These are phyloP conservation scores for Vanrija sp. DNA, from an alignment of 1,284 basidiomycete genomes.

Conservation along the genomic window DNA sequence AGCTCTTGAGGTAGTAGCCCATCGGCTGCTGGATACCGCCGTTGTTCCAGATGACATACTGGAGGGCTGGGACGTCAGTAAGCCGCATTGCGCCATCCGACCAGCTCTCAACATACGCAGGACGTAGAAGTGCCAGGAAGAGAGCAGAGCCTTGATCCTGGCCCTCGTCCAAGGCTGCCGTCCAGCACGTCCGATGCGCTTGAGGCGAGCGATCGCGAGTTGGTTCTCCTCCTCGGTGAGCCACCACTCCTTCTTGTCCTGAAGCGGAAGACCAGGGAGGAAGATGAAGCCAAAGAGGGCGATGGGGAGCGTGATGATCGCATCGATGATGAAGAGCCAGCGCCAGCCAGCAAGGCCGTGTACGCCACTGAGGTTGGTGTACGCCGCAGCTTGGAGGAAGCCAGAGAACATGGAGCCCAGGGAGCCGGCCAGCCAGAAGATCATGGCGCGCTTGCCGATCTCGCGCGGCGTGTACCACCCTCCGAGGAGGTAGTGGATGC, in stretches of 20 bases:
- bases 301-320: slow-evolving; percentile 38
- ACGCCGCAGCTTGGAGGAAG: slow-evolving; percentile 40
- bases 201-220: slow-evolving; percentile 25
- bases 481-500: slow-evolving; percentile 33
- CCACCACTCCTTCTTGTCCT: slow-evolving; percentile 30
- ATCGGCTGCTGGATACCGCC: slow-evolving; percentile 28
- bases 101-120: slow-evolving; percentile 24
- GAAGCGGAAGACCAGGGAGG: slow-evolving; percentile 35
- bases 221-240: slow-evolving; percentile 21
- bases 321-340: slow-evolving; percentile 29
- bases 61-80: slow-evolving; percentile 15
- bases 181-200: slow-evolving; percentile 19
- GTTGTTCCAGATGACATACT: slow-evolving; percentile 38
- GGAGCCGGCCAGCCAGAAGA: slow-evolving; percentile 37
- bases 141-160: slow-evolving; percentile 19
- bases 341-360: slow-evolving; percentile 37
- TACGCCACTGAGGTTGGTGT: slow-evolving; percentile 34
- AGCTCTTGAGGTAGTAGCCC: slow-evolving; percentile 38
- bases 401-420: slow-evolving; percentile 37
- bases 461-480: slow-evolving; percentile 41
- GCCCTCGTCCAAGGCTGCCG: slow-evolving; percentile 24
- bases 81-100: neutral
- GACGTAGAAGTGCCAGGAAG: slow-evolving; percentile 38
- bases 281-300: slow-evolving; percentile 38
- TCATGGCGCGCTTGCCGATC: slow-evolving; percentile 38